phyloP scores from a whole-genome alignment of 1,139 yeast genomes.

The Suhomyces panamericanus region DNA sequence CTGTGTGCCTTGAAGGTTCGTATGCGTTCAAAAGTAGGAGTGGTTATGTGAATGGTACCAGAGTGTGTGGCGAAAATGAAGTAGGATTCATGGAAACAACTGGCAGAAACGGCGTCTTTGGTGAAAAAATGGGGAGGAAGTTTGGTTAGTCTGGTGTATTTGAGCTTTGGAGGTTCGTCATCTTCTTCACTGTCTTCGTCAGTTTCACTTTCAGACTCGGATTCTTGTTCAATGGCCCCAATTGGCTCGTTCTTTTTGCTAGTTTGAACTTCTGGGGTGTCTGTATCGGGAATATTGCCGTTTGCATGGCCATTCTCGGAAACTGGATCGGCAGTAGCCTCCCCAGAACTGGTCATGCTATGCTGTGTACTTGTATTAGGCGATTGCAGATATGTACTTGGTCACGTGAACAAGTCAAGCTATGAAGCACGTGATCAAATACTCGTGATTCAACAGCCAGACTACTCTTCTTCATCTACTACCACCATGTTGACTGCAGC shows the following conservation, averaged over 20 bases:
- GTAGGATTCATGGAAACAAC: constrained; percentile 55
- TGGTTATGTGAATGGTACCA: constrained; percentile 72
- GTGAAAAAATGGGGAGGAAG: constrained; percentile 68
- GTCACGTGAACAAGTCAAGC: too few relatives aligned
- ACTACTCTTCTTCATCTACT: neutral
- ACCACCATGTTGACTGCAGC: constrained; percentile 44
- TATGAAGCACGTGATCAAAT: neutral
- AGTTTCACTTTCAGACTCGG: constrained; percentile 4
- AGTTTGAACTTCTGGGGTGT: too few relatives aligned
- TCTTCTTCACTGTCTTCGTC: constrained; percentile 32
- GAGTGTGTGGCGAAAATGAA: constrained; percentile 88
- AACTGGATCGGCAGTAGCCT: neutral
- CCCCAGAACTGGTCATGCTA: neutral
- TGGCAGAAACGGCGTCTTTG: constrained; percentile 76
- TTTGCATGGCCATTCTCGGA: neutral
- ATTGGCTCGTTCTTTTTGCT: too few relatives aligned
- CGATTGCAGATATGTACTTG: neutral
- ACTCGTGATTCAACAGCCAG: neutral
- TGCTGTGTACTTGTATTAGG: neutral
- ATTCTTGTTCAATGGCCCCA: neutral
- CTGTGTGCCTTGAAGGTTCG: constrained; percentile 82
- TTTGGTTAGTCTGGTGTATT: constrained; percentile 62
- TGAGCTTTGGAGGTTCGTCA: constrained; percentile 67
- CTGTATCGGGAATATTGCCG: too few relatives aligned
- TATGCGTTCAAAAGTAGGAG: constrained; percentile 55